Evolutionary conservation across 306 rosid genomes (phyloP).

Genomic region (Luffa acutangula): DNA sequence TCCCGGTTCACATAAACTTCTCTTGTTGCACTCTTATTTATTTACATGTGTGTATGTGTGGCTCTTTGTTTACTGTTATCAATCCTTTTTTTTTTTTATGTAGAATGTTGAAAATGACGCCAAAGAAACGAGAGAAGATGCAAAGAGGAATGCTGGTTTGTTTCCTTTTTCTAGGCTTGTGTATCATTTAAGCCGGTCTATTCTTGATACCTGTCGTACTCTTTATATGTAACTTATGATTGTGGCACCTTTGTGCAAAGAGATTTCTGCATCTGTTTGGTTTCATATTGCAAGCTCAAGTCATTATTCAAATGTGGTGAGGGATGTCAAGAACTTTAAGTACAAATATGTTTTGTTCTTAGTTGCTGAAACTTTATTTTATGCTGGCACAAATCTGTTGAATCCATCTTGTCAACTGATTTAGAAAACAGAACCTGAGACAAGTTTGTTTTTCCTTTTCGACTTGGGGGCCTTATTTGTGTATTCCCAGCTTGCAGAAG

Average conservation of each 20-base stretch:
- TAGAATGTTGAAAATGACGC: conserved; percentile 49
- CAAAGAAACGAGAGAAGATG: conserved; percentile 49
- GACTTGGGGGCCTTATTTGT: neutral
- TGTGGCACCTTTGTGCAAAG: neutral
- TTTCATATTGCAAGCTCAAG: neutral
- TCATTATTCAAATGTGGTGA: neutral
- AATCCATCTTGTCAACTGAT: neutral
- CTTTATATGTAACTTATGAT: neutral
- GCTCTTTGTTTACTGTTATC: neutral
- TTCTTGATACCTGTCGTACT: neutral
- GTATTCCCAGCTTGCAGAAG: conserved; percentile 72
- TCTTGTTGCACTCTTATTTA: neutral
- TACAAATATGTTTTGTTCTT: neutral
- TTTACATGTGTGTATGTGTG: neutral
- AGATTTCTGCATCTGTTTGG: neutral
- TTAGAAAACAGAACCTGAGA: neutral
- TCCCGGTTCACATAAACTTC: conserved; percentile 40
- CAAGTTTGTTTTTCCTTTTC: neutral
- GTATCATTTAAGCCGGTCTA: neutral
- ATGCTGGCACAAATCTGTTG: neutral
- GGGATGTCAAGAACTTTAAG: neutral
- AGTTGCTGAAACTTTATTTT: neutral
- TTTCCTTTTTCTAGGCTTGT: conserved; percentile 4
- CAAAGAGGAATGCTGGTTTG: conserved; percentile 57
- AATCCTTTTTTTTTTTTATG: conserved; percentile 1